These are phyloP conservation scores for Xylariaceae sp. DNA, from an alignment of 2,329 filamentous ascomycete genomes.

Conservation along the genomic window DNA sequence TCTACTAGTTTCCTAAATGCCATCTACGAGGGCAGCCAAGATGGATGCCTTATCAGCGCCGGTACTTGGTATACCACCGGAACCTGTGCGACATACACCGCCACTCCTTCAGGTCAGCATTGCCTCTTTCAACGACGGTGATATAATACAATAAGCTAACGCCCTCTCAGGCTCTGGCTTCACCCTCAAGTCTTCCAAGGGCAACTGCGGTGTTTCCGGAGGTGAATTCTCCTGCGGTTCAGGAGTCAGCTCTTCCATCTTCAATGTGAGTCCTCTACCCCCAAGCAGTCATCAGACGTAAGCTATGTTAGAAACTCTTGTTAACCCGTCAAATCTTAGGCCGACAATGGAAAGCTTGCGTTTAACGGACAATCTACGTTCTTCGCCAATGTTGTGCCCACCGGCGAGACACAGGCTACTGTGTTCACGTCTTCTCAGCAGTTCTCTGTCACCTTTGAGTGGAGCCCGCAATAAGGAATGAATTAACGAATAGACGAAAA, in stretches of 20 bases:
- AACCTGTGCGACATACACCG: slow-evolving; percentile 63
- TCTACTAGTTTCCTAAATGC: slow-evolving; percentile 51
- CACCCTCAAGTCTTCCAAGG: slow-evolving; percentile 56
- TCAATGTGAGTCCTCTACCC: slow-evolving; percentile 14
- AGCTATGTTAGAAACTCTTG: too few relatives aligned
- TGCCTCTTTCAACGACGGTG: not conserved
- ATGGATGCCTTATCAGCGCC: slow-evolving; percentile 63
- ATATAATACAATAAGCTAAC: not conserved
- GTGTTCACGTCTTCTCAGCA: slow-evolving; percentile 21
- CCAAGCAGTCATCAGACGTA: not conserved
- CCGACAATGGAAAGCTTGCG: slow-evolving; percentile 20
- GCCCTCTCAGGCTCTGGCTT: slow-evolving; percentile 40
- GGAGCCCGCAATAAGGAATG: slow-evolving; percentile 8
- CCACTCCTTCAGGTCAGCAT: slow-evolving; percentile 37
- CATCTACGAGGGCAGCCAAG: slow-evolving; percentile 41
- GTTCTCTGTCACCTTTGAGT: slow-evolving; percentile 23
- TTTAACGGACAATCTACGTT: slow-evolving; percentile 19
- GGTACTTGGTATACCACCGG: slow-evolving; percentile 66
- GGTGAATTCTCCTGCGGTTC: slow-evolving; percentile 53
- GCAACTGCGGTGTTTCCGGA: slow-evolving; percentile 52
- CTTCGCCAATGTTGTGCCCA: slow-evolving; percentile 23
- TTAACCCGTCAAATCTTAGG: slow-evolving; percentile 4
- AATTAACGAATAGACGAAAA: not conserved
- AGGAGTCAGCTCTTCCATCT: slow-evolving; percentile 33
- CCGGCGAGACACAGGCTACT: slow-evolving; percentile 24